Percentiles rank a stretch among this genome's conserved stretches.
Conservation (phyloP, 768 basidiomycete genomes). For the Mycena vitilis region DNA sequence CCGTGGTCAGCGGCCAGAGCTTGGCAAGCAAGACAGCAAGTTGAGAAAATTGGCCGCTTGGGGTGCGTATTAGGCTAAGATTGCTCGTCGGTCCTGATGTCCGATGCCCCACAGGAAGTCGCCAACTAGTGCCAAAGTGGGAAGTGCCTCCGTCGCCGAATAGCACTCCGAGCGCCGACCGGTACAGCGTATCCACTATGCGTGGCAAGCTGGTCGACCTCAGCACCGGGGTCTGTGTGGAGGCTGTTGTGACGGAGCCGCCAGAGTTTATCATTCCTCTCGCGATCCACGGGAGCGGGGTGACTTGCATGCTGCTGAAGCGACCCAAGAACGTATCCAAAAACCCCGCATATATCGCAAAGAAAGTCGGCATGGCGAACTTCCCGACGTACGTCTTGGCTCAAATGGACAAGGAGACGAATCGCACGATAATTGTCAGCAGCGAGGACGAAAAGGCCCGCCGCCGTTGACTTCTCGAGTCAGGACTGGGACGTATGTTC, state of each 20-base stretch:
- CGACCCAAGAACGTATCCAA: too few species aligned
- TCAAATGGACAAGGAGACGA: neutral
- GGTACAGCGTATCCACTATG: too few species aligned
- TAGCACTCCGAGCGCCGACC: too few species aligned
- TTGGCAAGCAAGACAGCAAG: neutral
- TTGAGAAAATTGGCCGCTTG: constrained; percentile 2
- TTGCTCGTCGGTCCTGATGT: neutral
- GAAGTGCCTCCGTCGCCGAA: neutral
- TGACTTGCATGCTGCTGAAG: too few species aligned
- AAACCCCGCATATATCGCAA: too few species aligned
- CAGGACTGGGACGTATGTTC: too few species aligned
- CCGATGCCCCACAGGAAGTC: neutral
- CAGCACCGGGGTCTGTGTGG: constrained; percentile 7
- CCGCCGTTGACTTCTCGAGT: too few species aligned
- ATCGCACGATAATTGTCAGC: neutral
- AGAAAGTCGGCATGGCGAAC: too few species aligned
- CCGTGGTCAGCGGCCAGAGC: neutral
- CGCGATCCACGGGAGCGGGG: constrained; percentile 13
- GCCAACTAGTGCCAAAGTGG: constrained; percentile 9
- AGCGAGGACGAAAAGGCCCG: neutral
- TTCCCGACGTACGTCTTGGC: neutral
- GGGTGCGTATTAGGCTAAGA: neutral
- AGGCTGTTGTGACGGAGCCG: constrained; percentile 4
- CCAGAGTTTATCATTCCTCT: constrained; percentile 7
- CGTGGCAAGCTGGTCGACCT: too few species aligned